Conservation (phyloP, 305 asterid genomes). For the Nicotiana rustica region DNA sequence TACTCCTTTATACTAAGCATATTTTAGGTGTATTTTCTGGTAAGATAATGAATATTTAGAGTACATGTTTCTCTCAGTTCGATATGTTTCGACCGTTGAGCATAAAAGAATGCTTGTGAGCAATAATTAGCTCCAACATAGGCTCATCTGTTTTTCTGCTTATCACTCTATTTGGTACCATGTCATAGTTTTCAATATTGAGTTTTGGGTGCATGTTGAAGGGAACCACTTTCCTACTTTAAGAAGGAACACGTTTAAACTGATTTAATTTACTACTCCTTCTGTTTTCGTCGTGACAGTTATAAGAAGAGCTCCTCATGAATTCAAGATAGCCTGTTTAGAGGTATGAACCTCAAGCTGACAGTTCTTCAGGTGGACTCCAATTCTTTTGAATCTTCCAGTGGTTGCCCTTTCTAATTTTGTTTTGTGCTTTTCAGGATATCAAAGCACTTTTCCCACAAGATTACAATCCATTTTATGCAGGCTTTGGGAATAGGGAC, state of each 20-base stretch:
- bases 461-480: slow-evolving; percentile 93
- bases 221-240: neutral
- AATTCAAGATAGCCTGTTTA: slow-evolving; percentile 97
- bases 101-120: neutral
- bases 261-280: neutral
- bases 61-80: neutral
- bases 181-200: neutral
- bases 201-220: slow-evolving; percentile 7
- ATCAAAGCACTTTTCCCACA: slow-evolving; percentile 93
- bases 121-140: slow-evolving; percentile 1
- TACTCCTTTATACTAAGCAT: neutral
- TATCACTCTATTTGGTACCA: neutral
- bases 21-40: neutral
- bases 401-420: slow-evolving; percentile 15
- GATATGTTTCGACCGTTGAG: neutral
- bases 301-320: slow-evolving; percentile 98
- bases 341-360: slow-evolving; percentile 61
- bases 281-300: slow-evolving; percentile 57
- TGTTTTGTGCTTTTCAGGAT: slow-evolving; percentile 60
- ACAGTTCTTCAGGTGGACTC: neutral
- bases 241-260: slow-evolving; percentile 14
- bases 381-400: neutral
- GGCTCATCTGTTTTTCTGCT: neutral
- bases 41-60: slow-evolving; percentile 5
- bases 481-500: slow-evolving; percentile 97